These are phyloP conservation scores for Ascoidea rubescens DNA, from an alignment of 805 yeast species.

Conservation along the genomic window DNA sequence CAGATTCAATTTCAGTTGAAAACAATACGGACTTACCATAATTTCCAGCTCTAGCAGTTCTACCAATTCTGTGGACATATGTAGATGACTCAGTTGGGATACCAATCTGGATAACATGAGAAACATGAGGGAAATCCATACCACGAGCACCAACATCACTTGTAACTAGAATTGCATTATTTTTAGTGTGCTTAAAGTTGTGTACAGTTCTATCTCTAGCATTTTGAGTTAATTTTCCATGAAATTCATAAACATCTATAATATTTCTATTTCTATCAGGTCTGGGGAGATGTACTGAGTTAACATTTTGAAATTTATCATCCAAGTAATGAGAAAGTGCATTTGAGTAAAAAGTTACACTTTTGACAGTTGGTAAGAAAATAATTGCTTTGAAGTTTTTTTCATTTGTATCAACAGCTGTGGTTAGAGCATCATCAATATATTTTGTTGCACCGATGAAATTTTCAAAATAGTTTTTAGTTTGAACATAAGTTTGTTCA, in stretches of 20 bases:
- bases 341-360: constrained; percentile 43
- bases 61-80: constrained; percentile 86
- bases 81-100: constrained; percentile 63
- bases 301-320: not conserved
- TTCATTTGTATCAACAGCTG: constrained; percentile 13
- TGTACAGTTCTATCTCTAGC: constrained; percentile 49
- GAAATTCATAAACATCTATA: constrained; percentile 23
- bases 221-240: constrained; percentile 64
- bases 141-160: constrained; percentile 96
- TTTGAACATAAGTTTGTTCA: constrained; percentile 46
- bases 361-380: constrained; percentile 66
- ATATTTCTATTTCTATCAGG: not conserved
- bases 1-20: constrained; percentile 39
- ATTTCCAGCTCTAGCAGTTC: constrained; percentile 90
- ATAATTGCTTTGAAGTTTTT: constrained; percentile 61
- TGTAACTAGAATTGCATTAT: constrained; percentile 50
- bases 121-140: constrained; percentile 82
- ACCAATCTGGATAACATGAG: constrained; percentile 76
- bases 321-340: constrained; percentile 21
- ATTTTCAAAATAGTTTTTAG: constrained; percentile 42
- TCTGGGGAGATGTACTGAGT: not conserved
- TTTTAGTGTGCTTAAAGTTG: constrained; percentile 30
- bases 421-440: constrained; percentile 24
- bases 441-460: constrained; percentile 43
- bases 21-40: constrained; percentile 59